Evolutionary conservation across 805 yeast species (phyloP).

Genomic region (Komagataella pseudopastoris): DNA sequence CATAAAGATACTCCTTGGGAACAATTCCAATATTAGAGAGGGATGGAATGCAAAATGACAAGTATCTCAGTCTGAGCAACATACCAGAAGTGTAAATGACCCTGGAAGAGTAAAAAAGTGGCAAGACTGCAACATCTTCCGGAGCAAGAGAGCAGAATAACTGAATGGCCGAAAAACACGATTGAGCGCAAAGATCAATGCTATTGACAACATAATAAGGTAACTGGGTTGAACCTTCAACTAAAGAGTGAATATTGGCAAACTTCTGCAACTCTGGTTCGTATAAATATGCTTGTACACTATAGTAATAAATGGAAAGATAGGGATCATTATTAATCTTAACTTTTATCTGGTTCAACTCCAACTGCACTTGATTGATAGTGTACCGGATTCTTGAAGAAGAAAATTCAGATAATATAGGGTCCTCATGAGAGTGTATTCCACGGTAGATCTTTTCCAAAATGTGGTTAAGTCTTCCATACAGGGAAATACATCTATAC

Average conservation of each 20-base stretch:
- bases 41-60: conserved; percentile 38
- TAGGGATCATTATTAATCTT: conserved; percentile 23
- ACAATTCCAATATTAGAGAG: conserved; percentile 27
- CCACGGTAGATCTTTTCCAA: conserved; percentile 48
- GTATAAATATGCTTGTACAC: conserved; percentile 54
- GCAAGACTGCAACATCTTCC: conserved; percentile 39
- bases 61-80: conserved; percentile 40
- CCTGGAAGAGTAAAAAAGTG: conserved; percentile 42
- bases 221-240: conserved; percentile 3
- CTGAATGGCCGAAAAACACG: conserved; percentile 37
- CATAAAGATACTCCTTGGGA: conserved; percentile 27
- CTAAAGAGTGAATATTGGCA: neutral
- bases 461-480: conserved; percentile 44
- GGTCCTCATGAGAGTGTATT: conserved; percentile 24
- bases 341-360: conserved; percentile 25
- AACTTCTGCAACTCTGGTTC: conserved; percentile 32
- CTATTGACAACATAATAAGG: conserved; percentile 22
- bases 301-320: conserved; percentile 36
- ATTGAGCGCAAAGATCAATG: conserved; percentile 35
- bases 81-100: conserved; percentile 55
- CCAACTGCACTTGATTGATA: conserved; percentile 33
- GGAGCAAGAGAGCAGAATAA: conserved; percentile 30
- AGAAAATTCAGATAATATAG: conserved; percentile 5
- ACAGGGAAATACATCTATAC: conserved; percentile 34
- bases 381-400: conserved; percentile 18